phyloP scores from a whole-genome alignment of 2,329 filamentous ascomycete species.

The Trichoderma sp. region DNA sequence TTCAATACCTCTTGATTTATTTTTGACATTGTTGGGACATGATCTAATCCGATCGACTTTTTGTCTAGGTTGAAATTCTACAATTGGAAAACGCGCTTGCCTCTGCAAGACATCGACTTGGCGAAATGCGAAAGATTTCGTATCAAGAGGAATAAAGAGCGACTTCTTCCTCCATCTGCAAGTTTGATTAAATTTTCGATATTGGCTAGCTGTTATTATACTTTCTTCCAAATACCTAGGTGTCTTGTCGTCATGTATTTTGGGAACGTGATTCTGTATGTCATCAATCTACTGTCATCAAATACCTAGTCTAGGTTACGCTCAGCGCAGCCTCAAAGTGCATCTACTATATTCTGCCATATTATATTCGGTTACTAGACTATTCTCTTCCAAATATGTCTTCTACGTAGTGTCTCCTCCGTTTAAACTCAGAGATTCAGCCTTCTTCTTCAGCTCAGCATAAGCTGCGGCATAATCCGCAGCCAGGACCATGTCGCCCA shows the following conservation, averaged over 20 bases:
- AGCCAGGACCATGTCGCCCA: conserved; percentile 63
- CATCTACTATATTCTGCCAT: background rate
- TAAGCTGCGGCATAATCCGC: conserved; percentile 69
- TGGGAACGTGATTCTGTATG: background rate
- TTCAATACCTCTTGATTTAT: too few species aligned
- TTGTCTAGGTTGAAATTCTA: conserved; percentile 82
- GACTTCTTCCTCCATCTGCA: too few species aligned
- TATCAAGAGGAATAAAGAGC: conserved; percentile 72
- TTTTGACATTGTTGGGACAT: background rate
- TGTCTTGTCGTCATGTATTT: background rate
- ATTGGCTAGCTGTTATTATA: background rate
- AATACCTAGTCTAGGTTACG: background rate
- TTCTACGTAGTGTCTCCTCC: background rate
- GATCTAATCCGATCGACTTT: background rate
- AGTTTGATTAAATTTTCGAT: background rate
- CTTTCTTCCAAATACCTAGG: background rate
- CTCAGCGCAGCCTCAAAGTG: background rate
- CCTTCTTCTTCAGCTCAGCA: conserved; percentile 54
- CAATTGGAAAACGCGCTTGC: conserved; percentile 87
- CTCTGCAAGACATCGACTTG: conserved; percentile 76
- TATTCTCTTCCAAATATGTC: background rate
- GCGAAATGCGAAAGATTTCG: conserved; percentile 97
- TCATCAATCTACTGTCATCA: background rate
- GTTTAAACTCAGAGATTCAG: conserved; percentile 36
- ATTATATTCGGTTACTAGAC: background rate